Percentiles rank a stretch among this genome's conserved stretches.
phyloP scores from a whole-genome alignment of 2,329 filamentous ascomycete species.

The Tothia fuscella region DNA sequence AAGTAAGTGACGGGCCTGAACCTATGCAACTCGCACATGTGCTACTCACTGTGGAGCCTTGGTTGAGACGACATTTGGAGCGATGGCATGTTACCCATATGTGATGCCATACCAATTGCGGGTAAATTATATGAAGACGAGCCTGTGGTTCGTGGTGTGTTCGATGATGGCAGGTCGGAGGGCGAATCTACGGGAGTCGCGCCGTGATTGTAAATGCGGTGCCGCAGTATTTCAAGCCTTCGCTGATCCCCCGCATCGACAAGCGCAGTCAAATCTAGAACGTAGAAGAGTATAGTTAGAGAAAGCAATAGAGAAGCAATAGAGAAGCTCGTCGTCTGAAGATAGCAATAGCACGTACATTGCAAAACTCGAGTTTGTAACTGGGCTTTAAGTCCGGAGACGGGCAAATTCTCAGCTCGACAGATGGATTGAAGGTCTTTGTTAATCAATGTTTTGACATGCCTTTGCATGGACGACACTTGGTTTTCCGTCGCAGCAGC shows the following conservation, averaged over 20 bases:
- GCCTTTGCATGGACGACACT: too few relatives aligned
- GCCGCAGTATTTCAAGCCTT: not conserved
- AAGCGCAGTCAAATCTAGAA: conserved; percentile 1
- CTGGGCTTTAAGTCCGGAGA: conserved; percentile 74
- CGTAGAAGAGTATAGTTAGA: not conserved
- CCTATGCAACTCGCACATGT: too few relatives aligned
- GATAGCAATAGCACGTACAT: conserved; percentile 46
- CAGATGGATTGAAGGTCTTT: conserved; percentile 66
- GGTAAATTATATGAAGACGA: too few relatives aligned
- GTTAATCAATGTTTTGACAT: conserved; percentile 46
- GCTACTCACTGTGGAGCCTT: too few relatives aligned
- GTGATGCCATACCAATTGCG: too few relatives aligned
- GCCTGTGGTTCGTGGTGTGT: too few relatives aligned
- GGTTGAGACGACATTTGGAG: too few relatives aligned
- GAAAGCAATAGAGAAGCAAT: not conserved
- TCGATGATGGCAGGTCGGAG: not conserved
- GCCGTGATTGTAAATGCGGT: conserved; percentile 2
- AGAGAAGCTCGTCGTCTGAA: too few relatives aligned
- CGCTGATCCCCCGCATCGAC: conserved; percentile 1
- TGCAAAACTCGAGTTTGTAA: conserved; percentile 67
- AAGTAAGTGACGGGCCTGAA: too few relatives aligned
- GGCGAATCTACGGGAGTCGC: not conserved
- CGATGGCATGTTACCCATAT: too few relatives aligned
- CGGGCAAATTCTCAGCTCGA: conserved; percentile 58
- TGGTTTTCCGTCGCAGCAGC: too few relatives aligned